Conservation (phyloP, 2,329 filamentous ascomycete genomes). For the Emergomyces africanus region DNA sequence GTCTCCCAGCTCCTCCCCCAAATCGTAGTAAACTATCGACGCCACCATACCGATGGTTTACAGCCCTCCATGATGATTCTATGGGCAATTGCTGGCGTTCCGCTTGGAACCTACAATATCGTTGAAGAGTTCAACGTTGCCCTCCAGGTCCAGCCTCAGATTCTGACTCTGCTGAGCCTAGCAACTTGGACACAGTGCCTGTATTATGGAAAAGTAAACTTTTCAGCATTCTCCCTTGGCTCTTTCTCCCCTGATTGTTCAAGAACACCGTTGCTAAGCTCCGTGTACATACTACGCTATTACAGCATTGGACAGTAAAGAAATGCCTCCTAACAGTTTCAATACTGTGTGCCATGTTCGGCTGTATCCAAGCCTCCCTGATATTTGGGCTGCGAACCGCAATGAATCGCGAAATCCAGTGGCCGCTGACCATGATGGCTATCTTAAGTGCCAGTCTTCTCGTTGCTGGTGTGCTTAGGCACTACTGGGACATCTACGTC, state of each 20-base stretch:
- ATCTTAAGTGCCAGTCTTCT: slow-evolving; percentile 50
- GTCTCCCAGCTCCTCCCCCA: slow-evolving; percentile 51
- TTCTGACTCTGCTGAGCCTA: slow-evolving; percentile 40
- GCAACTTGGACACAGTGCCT: slow-evolving; percentile 45
- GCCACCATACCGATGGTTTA: slow-evolving; percentile 52
- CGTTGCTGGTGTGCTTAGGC: slow-evolving; percentile 51
- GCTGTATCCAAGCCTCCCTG: slow-evolving; percentile 45
- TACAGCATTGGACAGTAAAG: slow-evolving; percentile 39
- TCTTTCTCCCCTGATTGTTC: neutral
- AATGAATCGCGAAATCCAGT: slow-evolving; percentile 34
- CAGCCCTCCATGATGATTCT: slow-evolving; percentile 61
- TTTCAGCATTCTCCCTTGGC: neutral
- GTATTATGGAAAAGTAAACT: slow-evolving; percentile 34
- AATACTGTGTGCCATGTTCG: slow-evolving; percentile 45
- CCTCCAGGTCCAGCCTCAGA: slow-evolving; percentile 43
- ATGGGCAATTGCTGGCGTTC: slow-evolving; percentile 52
- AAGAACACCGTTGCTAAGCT: neutral
- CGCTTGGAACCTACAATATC: slow-evolving; percentile 50
- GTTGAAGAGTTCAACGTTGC: slow-evolving; percentile 42
- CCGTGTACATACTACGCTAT: neutral
- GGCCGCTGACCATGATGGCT: slow-evolving; percentile 56
- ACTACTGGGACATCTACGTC: slow-evolving; percentile 57
- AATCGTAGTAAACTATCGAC: slow-evolving; percentile 53
- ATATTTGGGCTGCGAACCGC: slow-evolving; percentile 44
- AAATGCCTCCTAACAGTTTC: slow-evolving; percentile 38